These are phyloP conservation scores for Scheffersomyces coipomensis DNA, from an alignment of 805 yeast genomes.

Conservation along the genomic window DNA sequence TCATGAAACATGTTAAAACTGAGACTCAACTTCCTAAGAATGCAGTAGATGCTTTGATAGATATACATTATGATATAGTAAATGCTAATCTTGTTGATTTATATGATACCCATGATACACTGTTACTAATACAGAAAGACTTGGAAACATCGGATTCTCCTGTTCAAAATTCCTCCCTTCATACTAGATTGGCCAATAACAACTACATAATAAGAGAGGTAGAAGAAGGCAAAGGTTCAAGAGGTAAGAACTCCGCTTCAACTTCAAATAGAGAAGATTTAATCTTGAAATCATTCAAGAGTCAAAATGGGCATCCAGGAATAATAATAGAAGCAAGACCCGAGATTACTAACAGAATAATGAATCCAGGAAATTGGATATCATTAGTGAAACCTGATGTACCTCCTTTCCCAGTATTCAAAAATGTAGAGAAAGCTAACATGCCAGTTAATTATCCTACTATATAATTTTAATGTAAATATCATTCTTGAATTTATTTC, in stretches of 20 bases:
- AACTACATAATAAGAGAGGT: constrained; percentile 15
- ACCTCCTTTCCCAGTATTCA: constrained; percentile 53
- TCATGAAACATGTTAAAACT: constrained; percentile 45
- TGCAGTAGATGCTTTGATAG: constrained; percentile 37
- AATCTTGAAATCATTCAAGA: constrained; percentile 13
- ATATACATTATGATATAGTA: constrained; percentile 15
- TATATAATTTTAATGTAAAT: constrained; percentile 7
- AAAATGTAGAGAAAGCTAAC: constrained; percentile 63
- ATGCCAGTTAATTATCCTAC: constrained; percentile 39
- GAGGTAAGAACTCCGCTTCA: constrained; percentile 6
- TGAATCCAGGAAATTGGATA: constrained; percentile 16
- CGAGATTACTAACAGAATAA: constrained; percentile 28
- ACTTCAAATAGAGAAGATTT: constrained; percentile 17
- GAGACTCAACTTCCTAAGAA: constrained; percentile 48
- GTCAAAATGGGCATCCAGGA: constrained; percentile 35
- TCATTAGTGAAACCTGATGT: constrained; percentile 16
- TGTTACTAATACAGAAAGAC: constrained; percentile 12
- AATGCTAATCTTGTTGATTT: constrained; percentile 11
- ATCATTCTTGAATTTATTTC: constrained; percentile 1
- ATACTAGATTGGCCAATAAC: constrained; percentile 18
- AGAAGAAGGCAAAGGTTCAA: constrained; percentile 4
- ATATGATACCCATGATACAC: background rate
- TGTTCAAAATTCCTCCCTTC: constrained; percentile 21
- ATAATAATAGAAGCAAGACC: constrained; percentile 31
- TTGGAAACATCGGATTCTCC: constrained; percentile 25